Base-by-base conservation (phyloP, 768 basidiomycete genomes). In the Lactarius indigo region DNA sequence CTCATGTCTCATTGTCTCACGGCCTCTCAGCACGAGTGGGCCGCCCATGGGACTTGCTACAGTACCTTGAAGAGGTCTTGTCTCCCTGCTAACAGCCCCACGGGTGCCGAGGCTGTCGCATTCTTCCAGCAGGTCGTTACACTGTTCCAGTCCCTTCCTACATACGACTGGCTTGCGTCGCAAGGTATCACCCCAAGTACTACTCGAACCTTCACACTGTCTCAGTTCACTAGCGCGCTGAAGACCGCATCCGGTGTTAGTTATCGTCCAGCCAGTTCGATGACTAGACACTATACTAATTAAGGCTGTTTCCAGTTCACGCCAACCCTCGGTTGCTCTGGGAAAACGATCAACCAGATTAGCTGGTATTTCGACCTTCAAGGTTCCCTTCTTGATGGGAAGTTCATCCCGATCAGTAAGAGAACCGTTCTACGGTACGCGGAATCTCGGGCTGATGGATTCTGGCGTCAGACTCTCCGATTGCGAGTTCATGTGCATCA, bases 101-200 rank as follows among this genome's bases (percentile, higher is more conserved):
- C 75, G 59, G 88, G 89, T 28, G 82, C 85, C 10, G 90, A 90
- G 86, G 89, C 88, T 1, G 89, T 89, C 39, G 83, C 83, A 18
- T 91, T 83, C 76, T 90, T 88, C 77, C 71, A 85, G 65, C 79
- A 72, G n/a, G 84, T 85, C 2, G 87, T 89, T 65, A 77, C 73
- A 2, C 75, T 89, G 20, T 89, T 88, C 79, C 75, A 84, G 84
- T 80, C 81, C 10, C 84, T 93, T 30, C 89, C 91, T 0, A 92
- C 92, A 2, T 92, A 86, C 75, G 79, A 83, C 18, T 92, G 85
- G 85, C 86, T 94, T 47, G 77, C 79, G 17, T 77, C 82, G 26
- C 87, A 82, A n/a, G 91, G 91, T 30, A 94, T 94, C 70, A 84
- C 83, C 3, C 93, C 93, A 15, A 83, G 82, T n/a, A 76, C 79